Evolutionary conservation across 2,329 filamentous ascomycete genomes (phyloP).

Genomic region (Tolypocladium album): DNA sequence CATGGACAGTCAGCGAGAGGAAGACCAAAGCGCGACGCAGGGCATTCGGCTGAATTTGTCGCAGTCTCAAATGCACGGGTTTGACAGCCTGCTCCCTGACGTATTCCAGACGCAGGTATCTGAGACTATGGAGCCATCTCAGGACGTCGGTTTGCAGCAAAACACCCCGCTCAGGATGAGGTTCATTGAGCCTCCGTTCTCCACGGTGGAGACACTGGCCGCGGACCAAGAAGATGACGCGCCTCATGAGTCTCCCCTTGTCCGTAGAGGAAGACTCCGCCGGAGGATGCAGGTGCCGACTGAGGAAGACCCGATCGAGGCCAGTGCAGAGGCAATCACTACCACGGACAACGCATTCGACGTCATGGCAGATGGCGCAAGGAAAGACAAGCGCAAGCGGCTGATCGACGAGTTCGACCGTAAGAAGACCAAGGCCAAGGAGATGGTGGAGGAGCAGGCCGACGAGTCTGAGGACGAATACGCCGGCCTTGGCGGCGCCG

Average conservation of each 20-base stretch:
- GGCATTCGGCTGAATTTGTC: slow-evolving; percentile 45
- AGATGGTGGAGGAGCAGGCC: slow-evolving; percentile 85
- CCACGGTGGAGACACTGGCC: slow-evolving; percentile 62
- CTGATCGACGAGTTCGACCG: slow-evolving; percentile 57
- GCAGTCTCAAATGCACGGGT: slow-evolving; percentile 48
- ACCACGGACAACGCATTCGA: slow-evolving; percentile 45
- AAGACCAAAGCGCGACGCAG: slow-evolving; percentile 27
- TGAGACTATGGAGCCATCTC: slow-evolving; percentile 63
- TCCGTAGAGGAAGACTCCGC: slow-evolving; percentile 46
- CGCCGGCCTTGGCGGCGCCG: slow-evolving; percentile 79
- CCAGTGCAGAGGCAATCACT: background rate
- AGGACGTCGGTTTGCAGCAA: slow-evolving; percentile 67
- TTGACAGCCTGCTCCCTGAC: slow-evolving; percentile 43
- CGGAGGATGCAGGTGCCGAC: slow-evolving; percentile 24
- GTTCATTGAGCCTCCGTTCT: slow-evolving; percentile 53
- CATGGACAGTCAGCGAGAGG: slow-evolving; percentile 29
- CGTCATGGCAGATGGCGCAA: slow-evolving; percentile 57
- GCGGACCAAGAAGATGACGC: slow-evolving; percentile 26
- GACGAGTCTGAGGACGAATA: slow-evolving; percentile 99
- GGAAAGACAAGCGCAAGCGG: slow-evolving; percentile 41
- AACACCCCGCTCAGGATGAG: slow-evolving; percentile 61
- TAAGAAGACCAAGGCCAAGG: slow-evolving; percentile 77
- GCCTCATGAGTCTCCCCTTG: slow-evolving; percentile 53
- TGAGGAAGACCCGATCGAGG: slow-evolving; percentile 1
- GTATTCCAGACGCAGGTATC: slow-evolving; percentile 49